phyloP scores from a whole-genome alignment of 371 early-diverging fungal genomes.

The Mucor sp. region DNA sequence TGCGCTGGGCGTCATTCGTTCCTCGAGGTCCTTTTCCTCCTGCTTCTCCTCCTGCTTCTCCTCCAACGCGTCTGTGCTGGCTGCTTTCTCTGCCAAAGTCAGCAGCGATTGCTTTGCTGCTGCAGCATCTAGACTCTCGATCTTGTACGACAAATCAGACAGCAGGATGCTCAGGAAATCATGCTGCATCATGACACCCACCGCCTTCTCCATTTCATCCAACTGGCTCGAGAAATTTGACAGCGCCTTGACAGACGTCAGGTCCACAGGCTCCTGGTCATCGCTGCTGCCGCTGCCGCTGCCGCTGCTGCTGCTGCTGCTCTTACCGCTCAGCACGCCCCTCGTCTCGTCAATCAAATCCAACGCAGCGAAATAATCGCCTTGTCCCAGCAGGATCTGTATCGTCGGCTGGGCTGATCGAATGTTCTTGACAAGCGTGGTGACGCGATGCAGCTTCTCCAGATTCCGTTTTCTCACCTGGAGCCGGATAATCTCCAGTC shows the following conservation, averaged over 20 bases:
- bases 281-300: slow-evolving; percentile 11
- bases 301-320: slow-evolving; percentile 30
- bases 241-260: slow-evolving; percentile 62
- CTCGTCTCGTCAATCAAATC: slow-evolving; percentile 83
- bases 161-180: slow-evolving; percentile 69
- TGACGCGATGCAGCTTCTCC: slow-evolving; percentile 60
- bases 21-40: slow-evolving; percentile 55
- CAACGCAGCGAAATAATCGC: slow-evolving; percentile 85
- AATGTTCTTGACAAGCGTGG: slow-evolving; percentile 73
- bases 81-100: neutral
- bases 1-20: slow-evolving; percentile 68
- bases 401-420: slow-evolving; percentile 79
- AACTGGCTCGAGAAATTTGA: slow-evolving; percentile 66
- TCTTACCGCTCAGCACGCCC: slow-evolving; percentile 48
- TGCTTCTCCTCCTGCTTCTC: slow-evolving; percentile 51
- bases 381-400: slow-evolving; percentile 74
- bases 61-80: slow-evolving; percentile 6
- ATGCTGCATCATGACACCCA: slow-evolving; percentile 72
- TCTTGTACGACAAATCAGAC: slow-evolving; percentile 49
- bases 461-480: slow-evolving; percentile 77
- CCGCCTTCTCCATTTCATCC: slow-evolving; percentile 65
- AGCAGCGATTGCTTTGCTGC: slow-evolving; percentile 8
- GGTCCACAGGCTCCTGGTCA: slow-evolving; percentile 39
- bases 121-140: slow-evolving; percentile 13
- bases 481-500: slow-evolving; percentile 79